Evolutionary conservation across 2,329 filamentous ascomycete species (phyloP).

Genomic region (Colletotrichum paranaense): DNA sequence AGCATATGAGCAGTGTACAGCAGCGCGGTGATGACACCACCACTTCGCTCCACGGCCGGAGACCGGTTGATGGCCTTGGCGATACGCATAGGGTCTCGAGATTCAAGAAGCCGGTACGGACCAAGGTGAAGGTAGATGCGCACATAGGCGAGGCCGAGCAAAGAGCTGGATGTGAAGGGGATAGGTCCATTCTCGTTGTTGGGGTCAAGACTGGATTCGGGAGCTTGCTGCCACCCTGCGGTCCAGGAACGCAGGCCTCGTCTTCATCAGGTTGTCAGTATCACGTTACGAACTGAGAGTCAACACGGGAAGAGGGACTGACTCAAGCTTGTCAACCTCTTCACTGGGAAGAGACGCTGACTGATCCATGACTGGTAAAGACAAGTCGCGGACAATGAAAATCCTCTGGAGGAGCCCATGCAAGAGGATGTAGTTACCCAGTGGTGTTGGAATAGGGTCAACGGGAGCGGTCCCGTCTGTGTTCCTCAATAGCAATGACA

Average conservation of each 20-base stretch:
- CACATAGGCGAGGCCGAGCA: slow-evolving; percentile 58
- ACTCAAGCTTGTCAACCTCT: slow-evolving; percentile 51
- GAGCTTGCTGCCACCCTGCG: slow-evolving; percentile 51
- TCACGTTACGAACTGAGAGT: not conserved
- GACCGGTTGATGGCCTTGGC: slow-evolving; percentile 50
- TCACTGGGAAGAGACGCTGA: slow-evolving; percentile 46
- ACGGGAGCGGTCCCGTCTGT: slow-evolving; percentile 42
- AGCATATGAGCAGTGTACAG: slow-evolving; percentile 66
- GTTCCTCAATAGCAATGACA: slow-evolving; percentile 46
- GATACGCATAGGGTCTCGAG: slow-evolving; percentile 53
- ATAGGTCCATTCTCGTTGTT: slow-evolving; percentile 54
- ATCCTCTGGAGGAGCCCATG: slow-evolving; percentile 52
- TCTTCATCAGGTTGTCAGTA: slow-evolving; percentile 34
- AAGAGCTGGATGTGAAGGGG: slow-evolving; percentile 57
- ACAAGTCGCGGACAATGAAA: slow-evolving; percentile 50
- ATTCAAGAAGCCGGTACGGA: slow-evolving; percentile 54
- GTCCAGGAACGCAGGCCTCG: slow-evolving; percentile 51
- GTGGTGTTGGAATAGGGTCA: slow-evolving; percentile 48
- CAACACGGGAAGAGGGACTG: slow-evolving; percentile 19
- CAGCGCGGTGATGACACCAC: slow-evolving; percentile 59
- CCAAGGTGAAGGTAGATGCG: slow-evolving; percentile 58
- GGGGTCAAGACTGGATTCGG: slow-evolving; percentile 51
- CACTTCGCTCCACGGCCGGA: slow-evolving; percentile 57
- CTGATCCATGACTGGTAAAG: slow-evolving; percentile 46
- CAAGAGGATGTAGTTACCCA: slow-evolving; percentile 51